Base-by-base conservation (phyloP, 108 stramenopile genomes). In the Seminavis robusta region DNA sequence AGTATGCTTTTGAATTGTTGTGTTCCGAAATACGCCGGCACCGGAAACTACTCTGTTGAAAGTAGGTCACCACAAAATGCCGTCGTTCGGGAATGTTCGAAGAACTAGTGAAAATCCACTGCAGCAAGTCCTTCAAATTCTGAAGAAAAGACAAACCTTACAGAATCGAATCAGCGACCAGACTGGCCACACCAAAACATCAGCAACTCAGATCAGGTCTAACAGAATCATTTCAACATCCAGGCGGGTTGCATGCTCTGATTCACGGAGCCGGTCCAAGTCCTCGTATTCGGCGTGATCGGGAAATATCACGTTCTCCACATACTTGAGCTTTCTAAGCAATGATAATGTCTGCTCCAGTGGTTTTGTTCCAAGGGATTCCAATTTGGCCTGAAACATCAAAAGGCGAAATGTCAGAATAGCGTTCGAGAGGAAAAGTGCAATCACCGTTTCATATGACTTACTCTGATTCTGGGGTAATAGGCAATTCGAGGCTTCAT, bases 201-300 rank as follows among this genome's bases (percentile, higher is more conserved):
- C n/a, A n/a, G n/a, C n/a, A n/a, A n/a, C n/a, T 71, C 53, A 90
- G 6, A 90, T 27, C 57, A 90, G 67, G 65, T 90, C 88, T n/a
- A 90, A 63, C 33, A 90, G 59, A 52, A 90, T 71, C 62, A 86
- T 80, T 59, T 90, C 88, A n/a, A 79, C 80, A 66, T 90, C 88
- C n/a, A n/a, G n/a, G n/a, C n/a, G n/a, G n/a, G n/a, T n/a, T 4
- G 69, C 36, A 19, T 80, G 65, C 47, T 47, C 59, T 28, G 81
- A 73, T 33, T 74, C 61, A 23, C 52, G 45, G n/a, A 26, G 5
- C 9, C 52, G 28, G 20, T 78, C 64, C 26, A 28, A 29, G 19
- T 63, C 47, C 44, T 65, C 65, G 51, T 83, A 90, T 2, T 77
- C 65, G 68, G 76, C 72, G 20, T 55, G 47, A 17, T 71, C 82